Evolutionary conservation across 345 rosid species (phyloP).

Genomic region (Sisymbrium irio): DNA sequence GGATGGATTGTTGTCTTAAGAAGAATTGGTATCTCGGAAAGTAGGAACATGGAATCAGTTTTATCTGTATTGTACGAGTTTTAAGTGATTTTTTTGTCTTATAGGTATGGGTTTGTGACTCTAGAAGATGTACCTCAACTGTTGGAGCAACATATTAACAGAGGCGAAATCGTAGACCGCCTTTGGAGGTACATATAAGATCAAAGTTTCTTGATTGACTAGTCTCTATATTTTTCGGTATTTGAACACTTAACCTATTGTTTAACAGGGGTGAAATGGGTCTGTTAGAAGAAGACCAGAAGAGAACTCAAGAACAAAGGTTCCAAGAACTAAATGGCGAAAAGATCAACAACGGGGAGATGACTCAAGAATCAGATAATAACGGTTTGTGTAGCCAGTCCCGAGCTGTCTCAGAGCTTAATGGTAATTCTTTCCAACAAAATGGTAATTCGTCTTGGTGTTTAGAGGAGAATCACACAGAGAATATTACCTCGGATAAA

Average conservation of each 20-base stretch:
- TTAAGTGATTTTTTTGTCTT: not conserved
- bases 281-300: conserved; percentile 69
- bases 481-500: conserved; percentile 40
- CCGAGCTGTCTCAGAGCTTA: conserved; percentile 15
- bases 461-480: conserved; percentile 37
- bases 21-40: not conserved
- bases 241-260: not conserved
- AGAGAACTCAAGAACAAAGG: conserved; percentile 56
- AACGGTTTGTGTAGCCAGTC: conserved; percentile 22
- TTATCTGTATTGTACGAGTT: not conserved
- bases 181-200: conserved; percentile 74
- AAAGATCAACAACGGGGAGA: conserved; percentile 31
- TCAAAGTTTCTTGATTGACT: conserved; percentile 9
- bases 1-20: not conserved
- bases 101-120: conserved; percentile 87
- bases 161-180: conserved; percentile 72
- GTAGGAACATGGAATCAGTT: not conserved
- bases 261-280: conserved; percentile 86
- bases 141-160: conserved; percentile 69
- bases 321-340: conserved; percentile 42
- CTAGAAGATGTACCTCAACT: conserved; percentile 68
- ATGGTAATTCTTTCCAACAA: conserved; percentile 26
- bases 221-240: not conserved
- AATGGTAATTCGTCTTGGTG: conserved; percentile 57
- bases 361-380: conserved; percentile 31